phyloP scores from a whole-genome alignment of 2,329 filamentous ascomycete genomes.

The Aspergillus sp. region DNA sequence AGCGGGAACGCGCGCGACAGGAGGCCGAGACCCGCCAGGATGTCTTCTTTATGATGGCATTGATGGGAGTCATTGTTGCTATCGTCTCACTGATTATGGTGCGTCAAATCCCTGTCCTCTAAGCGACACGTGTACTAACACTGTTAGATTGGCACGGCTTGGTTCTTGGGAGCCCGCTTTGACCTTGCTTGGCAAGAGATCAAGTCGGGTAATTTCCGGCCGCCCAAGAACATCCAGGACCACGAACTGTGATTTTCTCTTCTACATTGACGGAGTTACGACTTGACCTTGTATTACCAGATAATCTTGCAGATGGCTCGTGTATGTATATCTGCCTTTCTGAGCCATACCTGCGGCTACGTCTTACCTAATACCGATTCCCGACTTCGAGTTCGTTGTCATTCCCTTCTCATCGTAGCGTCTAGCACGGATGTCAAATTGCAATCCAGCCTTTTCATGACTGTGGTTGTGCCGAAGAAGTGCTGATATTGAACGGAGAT shows the following conservation, averaged over 20 bases:
- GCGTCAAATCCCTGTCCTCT: conserved; percentile 33
- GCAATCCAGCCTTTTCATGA: conserved; percentile 79
- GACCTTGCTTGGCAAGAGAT: conserved; percentile 65
- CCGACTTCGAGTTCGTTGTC: conserved; percentile 1
- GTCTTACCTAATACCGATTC: conserved; percentile 32
- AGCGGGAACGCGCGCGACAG: conserved; percentile 49
- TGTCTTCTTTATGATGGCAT: conserved; percentile 62
- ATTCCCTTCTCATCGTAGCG: not conserved
- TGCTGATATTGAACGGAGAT: conserved; percentile 70
- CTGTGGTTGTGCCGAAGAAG: conserved; percentile 98
- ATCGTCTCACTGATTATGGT: conserved; percentile 79
- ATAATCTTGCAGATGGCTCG: conserved; percentile 24
- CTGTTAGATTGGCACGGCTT: conserved; percentile 70
- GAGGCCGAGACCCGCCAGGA: conserved; percentile 55
- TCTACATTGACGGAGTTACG: conserved; percentile 28
- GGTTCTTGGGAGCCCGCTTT: conserved; percentile 77
- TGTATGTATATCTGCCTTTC: conserved; percentile 25
- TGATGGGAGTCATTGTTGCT: conserved; percentile 70
- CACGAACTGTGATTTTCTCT: conserved; percentile 39
- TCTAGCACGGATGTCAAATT: conserved; percentile 99
- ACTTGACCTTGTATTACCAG: conserved; percentile 20
- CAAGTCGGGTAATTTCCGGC: conserved; percentile 48
- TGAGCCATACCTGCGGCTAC: conserved; percentile 22
- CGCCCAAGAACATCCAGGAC: conserved; percentile 27
- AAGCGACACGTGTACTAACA: conserved; percentile 3